Evolutionary conservation across 2,329 filamentous ascomycete species (phyloP), one percentile per base, ranked within the genome.

Genomic region (Pseudogymnoascus verrucosus): DNA sequence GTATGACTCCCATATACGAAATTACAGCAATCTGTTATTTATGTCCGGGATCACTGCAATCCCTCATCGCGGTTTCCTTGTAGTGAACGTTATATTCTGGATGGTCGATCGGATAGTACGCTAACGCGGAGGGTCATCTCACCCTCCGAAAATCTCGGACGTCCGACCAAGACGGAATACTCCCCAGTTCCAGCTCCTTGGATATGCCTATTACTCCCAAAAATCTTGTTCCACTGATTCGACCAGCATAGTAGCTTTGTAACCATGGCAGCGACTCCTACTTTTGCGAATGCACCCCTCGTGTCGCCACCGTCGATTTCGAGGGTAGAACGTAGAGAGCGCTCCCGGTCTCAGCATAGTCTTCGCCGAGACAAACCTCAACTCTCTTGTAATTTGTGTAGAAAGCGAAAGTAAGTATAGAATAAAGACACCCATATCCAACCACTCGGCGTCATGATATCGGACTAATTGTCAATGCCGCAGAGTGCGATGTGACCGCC

Each of bases 301-400:
- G 26, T 16, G 26, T 54, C 26, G 12, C 4, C 26, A 19, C 26
- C 47, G 5, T 5, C 26, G 2, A 54, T 31, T 31, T 28, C 23
- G 47, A 4, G 47, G 26, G 4, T 11, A 11, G 26, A 31, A 31
- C 26, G 26, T 3, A 16, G n/a, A n/a, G 26, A 67, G 65, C 69
- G 64, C 66, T 65, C 65, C 63, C 69, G 68, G 63, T 67, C 69
- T 62, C 69, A 64, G 36, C 65, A 59, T 57, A 67, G 64, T 64
- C 65, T 66, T 63, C 71, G 71, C 51, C 68, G 71, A 69, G 71
- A 73, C 66, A 72, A 73, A 68, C 59, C 64, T 47, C 70, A 72
- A 63, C 69, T 73, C 54, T 72, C 70, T 62, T 73, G 71, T 65
- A 64, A 70, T 62, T 61, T 65, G 64, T 73, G 71, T 62, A 69